Percentiles rank a stretch among this genome's conserved stretches.
These are phyloP conservation scores for Phytopythium montanum DNA, from an alignment of 352 stramenopile species.

Conservation along the genomic window DNA sequence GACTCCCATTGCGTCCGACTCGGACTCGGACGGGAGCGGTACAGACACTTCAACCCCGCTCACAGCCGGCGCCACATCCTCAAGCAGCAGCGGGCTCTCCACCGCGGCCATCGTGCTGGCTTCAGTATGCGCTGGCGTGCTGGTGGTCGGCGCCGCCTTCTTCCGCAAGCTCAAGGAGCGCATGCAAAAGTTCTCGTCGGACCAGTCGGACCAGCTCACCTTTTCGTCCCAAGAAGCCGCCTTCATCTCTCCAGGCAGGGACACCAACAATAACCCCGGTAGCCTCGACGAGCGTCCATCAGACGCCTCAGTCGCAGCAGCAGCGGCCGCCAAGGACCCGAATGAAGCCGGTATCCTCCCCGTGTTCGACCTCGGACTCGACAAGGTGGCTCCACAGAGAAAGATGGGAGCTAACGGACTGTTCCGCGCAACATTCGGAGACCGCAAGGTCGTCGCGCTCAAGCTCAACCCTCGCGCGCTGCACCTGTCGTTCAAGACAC, in stretches of 20 bases:
- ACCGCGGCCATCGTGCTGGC: constrained; percentile 21
- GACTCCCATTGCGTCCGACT: background rate
- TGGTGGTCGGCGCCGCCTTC: constrained; percentile 30
- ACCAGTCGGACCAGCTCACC: constrained; percentile 26
- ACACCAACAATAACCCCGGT: constrained; percentile 5
- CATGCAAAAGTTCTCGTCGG: constrained; percentile 20
- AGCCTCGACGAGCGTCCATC: background rate
- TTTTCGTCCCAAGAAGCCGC: constrained; percentile 29
- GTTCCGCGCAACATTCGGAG: constrained; percentile 42
- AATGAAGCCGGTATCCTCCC: constrained; percentile 25
- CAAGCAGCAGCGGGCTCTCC: constrained; percentile 6
- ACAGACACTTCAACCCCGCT: background rate
- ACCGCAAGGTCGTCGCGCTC: constrained; percentile 50
- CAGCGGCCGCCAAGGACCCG: constrained; percentile 2
- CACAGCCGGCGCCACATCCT: background rate
- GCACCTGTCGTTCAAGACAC: constrained; percentile 27
- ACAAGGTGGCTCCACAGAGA: constrained; percentile 42
- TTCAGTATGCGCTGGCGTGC: constrained; percentile 17
- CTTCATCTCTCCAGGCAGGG: constrained; percentile 12
- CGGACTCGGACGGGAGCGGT: background rate
- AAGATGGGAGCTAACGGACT: constrained; percentile 51
- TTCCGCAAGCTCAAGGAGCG: constrained; percentile 37
- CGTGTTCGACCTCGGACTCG: constrained; percentile 46
- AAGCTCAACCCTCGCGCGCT: constrained; percentile 38
- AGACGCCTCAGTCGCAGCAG: background rate